Evolutionary conservation across 805 yeast species (phyloP).

Genomic region (Candida oleophila): DNA sequence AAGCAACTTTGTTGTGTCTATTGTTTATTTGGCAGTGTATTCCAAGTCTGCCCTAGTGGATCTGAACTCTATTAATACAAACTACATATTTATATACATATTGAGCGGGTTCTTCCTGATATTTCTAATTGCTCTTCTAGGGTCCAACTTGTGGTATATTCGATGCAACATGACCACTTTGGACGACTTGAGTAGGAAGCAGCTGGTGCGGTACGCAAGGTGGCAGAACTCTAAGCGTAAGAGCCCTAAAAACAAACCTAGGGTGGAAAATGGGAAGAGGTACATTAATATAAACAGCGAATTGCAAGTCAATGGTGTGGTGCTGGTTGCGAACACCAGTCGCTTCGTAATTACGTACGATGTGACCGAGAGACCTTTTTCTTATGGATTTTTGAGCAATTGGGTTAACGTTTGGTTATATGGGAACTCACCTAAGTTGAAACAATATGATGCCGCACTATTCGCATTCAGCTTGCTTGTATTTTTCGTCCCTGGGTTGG

Average conservation of each 20-base stretch:
- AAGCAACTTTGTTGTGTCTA: conserved; percentile 28
- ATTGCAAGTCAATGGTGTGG: background rate
- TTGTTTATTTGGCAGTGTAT: conserved; percentile 24
- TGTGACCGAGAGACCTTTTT: conserved; percentile 30
- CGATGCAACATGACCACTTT: conserved; percentile 53
- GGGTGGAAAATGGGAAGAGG: conserved; percentile 31
- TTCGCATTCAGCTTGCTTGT: background rate
- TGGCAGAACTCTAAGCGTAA: background rate
- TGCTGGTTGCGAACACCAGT: background rate
- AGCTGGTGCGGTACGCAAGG: conserved; percentile 21
- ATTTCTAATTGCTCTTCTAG: conserved; percentile 42
- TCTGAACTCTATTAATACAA: conserved; percentile 37
- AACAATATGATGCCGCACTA: background rate
- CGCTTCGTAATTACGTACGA: background rate
- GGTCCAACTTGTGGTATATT: conserved; percentile 46
- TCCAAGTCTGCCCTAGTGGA: conserved; percentile 17
- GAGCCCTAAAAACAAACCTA: conserved; percentile 7
- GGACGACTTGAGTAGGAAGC: conserved; percentile 48
- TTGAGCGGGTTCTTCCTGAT: conserved; percentile 44
- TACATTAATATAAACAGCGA: conserved; percentile 42
- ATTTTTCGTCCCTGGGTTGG: conserved; percentile 1
- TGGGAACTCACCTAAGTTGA: conserved; percentile 15
- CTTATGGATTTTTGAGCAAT: conserved; percentile 37
- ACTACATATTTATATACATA: conserved; percentile 48
- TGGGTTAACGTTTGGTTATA: conserved; percentile 32